Conservation (phyloP, 441 rosid species). For the Dalechampia spathulata region DNA sequence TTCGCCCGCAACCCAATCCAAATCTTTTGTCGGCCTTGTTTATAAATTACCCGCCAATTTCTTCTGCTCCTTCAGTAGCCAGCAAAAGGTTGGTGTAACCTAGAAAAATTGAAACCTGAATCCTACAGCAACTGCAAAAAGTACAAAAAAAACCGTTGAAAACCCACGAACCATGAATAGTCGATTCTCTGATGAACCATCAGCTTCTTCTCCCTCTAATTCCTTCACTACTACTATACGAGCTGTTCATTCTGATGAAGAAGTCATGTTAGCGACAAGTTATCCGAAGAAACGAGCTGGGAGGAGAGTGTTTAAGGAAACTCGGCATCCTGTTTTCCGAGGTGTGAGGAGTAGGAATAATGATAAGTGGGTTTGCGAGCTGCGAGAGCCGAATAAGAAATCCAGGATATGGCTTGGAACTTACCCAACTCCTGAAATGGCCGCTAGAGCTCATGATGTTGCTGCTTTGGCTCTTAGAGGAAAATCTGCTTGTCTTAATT, state of each 20-base stretch:
- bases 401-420: slow-evolving; percentile 88
- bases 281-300: slow-evolving; percentile 80
- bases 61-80: background rate
- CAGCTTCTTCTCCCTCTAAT: background rate
- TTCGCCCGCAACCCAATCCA: slow-evolving; percentile 1
- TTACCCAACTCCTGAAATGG: slow-evolving; percentile 80
- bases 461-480: slow-evolving; percentile 71
- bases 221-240: background rate
- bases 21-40: background rate
- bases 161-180: background rate
- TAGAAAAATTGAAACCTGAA: too few species aligned
- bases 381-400: slow-evolving; percentile 57
- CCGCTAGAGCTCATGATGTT: slow-evolving; percentile 86
- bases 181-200: slow-evolving; percentile 14
- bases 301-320: slow-evolving; percentile 66
- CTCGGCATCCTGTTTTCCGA: slow-evolving; percentile 79
- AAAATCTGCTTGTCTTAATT: slow-evolving; percentile 73
- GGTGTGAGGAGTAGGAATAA: slow-evolving; percentile 62
- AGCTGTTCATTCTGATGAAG: slow-evolving; percentile 28
- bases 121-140: too few species aligned
- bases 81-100: too few species aligned
- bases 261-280: slow-evolving; percentile 43
- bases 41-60: background rate
- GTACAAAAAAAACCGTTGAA: too few species aligned
- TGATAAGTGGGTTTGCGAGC: slow-evolving; percentile 82